A percentile compares a stretch with the other conserved stretches of the same genome.
Evolutionary conservation across 176 grass and related monocot species (phyloP).

Genomic region (Tillandsia fasciculata): DNA sequence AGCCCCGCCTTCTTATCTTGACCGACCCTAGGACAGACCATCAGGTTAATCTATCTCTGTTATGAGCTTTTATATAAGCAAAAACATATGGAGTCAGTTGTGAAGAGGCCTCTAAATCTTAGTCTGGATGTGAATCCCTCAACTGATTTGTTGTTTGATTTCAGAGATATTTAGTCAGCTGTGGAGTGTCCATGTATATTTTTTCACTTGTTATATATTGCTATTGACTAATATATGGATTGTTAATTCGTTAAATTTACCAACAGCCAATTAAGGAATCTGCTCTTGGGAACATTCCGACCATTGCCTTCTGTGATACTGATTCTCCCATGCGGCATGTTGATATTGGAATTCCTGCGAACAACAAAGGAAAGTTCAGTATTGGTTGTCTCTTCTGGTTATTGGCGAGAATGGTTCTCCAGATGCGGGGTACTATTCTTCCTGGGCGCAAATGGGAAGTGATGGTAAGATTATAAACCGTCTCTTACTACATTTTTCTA

Average conservation of each 20-base stretch:
- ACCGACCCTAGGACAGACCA: conserved; percentile 88
- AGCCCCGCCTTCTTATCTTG: conserved; percentile 80
- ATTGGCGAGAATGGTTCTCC: conserved; percentile 82
- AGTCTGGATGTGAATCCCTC: no score
- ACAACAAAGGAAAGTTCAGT: conserved; percentile 86
- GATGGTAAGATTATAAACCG: conserved; percentile 40
- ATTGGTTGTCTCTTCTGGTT: conserved; percentile 94
- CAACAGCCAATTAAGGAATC: conserved; percentile 86
- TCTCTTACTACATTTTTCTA: neutral
- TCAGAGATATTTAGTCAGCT: no score
- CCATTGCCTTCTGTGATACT: conserved; percentile 88
- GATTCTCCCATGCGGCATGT: conserved; percentile 90
- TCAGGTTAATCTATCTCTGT: conserved; percentile 33
- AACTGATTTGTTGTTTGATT: no score
- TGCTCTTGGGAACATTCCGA: conserved; percentile 79
- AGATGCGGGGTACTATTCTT: conserved; percentile 81
- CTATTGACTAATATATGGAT: neutral
- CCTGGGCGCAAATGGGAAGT: conserved; percentile 86
- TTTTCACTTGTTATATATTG: no score
- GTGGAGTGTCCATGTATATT: no score
- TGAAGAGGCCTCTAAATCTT: no score
- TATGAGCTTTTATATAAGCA: neutral
- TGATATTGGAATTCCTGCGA: conserved; percentile 81
- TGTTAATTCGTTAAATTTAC: neutral
- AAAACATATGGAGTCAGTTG: no score